phyloP scores from a whole-genome alignment of 345 rosid genomes.

The Rhodamnia argentea region DNA sequence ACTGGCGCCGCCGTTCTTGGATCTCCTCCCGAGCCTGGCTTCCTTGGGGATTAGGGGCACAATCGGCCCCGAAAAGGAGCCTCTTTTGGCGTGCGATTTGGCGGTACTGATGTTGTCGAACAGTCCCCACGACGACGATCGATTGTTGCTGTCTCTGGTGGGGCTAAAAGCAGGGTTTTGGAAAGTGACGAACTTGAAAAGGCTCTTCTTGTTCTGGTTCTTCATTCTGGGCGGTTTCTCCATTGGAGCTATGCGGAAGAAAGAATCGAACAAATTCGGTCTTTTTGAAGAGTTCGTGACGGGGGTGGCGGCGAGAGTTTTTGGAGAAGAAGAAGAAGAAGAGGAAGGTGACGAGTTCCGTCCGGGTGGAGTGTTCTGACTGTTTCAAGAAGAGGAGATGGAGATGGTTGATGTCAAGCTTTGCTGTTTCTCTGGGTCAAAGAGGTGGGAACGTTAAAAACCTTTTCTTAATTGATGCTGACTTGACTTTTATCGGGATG shows the following conservation, averaged over 20 bases:
- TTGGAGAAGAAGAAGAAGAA: not conserved
- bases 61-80: slow-evolving; percentile 55
- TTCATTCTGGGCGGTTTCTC: slow-evolving; percentile 25
- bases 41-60: slow-evolving; percentile 51
- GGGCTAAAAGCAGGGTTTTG: slow-evolving; percentile 64
- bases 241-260: slow-evolving; percentile 1
- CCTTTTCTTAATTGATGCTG: not conserved
- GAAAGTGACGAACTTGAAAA: slow-evolving; percentile 51
- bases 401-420: not conserved
- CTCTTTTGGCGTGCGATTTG: slow-evolving; percentile 8
- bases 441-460: not conserved
- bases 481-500: not conserved
- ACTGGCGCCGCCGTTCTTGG: slow-evolving; percentile 11
- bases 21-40: slow-evolving; percentile 28
- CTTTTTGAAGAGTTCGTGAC: not conserved
- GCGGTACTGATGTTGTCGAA: not conserved
- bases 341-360: not conserved
- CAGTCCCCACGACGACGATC: not conserved
- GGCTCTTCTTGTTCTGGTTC: slow-evolving; percentile 31
- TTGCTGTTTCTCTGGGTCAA: not conserved
- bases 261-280: not conserved
- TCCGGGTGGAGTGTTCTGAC: not conserved
- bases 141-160: slow-evolving; percentile 23
- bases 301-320: not conserved
- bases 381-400: not conserved